Conservation (phyloP, 352 stramenopile species). For the Phytophthora pinifolia region DNA sequence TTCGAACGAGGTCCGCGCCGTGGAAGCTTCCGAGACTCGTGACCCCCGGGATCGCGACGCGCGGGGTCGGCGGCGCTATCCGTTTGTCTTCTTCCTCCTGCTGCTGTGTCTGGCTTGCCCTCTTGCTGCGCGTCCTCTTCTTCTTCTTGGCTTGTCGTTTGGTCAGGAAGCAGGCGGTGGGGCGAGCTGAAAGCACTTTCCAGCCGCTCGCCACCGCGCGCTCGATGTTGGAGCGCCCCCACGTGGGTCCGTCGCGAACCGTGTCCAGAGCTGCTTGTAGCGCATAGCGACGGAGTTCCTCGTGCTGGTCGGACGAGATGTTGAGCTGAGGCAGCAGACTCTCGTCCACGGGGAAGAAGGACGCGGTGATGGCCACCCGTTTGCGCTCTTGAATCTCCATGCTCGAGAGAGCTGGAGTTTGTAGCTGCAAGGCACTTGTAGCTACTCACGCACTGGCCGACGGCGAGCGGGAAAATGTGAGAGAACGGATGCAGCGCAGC, state of each 20-base stretch:
- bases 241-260: slow-evolving; percentile 61
- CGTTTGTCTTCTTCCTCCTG: slow-evolving; percentile 26
- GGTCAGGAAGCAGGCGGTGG: slow-evolving; percentile 55
- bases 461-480: slow-evolving; percentile 25
- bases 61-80: slow-evolving; percentile 13
- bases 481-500: slow-evolving; percentile 11
- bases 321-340: slow-evolving; percentile 46
- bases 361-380: slow-evolving; percentile 35
- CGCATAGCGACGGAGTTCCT: slow-evolving; percentile 64
- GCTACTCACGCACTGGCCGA: slow-evolving; percentile 1
- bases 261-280: slow-evolving; percentile 48
- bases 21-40: slow-evolving; percentile 31
- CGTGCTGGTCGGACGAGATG: slow-evolving; percentile 53
- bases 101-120: slow-evolving; percentile 1
- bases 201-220: slow-evolving; percentile 46
- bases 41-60: slow-evolving; percentile 23
- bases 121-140: slow-evolving; percentile 22
- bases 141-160: slow-evolving; percentile 45
- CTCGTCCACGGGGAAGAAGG: slow-evolving; percentile 61
- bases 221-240: slow-evolving; percentile 60
- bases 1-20: slow-evolving; percentile 7
- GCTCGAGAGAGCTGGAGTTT: too few species aligned
- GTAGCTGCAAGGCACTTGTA: too few species aligned
- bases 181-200: slow-evolving; percentile 49
- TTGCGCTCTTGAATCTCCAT: slow-evolving; percentile 37